These are phyloP conservation scores for Neonectria punicea DNA, from an alignment of 2,329 filamentous ascomycete genomes.

Conservation along the genomic window DNA sequence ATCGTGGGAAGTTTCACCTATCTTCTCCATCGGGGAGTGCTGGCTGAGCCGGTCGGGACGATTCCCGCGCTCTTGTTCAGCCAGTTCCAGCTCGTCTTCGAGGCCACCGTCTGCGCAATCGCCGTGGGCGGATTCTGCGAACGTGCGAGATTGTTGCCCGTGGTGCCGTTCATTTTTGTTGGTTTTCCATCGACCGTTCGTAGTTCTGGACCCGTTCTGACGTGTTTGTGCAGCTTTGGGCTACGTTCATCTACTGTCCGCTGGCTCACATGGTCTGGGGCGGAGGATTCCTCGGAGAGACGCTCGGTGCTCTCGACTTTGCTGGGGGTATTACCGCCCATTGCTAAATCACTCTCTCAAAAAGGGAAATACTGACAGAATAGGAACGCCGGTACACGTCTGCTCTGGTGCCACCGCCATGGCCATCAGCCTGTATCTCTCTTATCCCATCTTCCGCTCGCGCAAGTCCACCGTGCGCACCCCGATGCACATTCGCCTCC, in stretches of 20 bases:
- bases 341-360: neutral
- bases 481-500: conserved; percentile 25
- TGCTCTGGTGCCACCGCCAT: conserved; percentile 30
- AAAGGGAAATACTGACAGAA: neutral
- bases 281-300: conserved; percentile 29
- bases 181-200: neutral
- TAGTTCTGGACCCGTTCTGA: neutral
- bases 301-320: conserved; percentile 28
- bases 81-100: conserved; percentile 33
- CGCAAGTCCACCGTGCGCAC: conserved; percentile 20
- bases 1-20: conserved; percentile 22
- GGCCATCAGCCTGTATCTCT: conserved; percentile 30
- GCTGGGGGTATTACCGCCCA: conserved; percentile 22
- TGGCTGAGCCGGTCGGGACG: conserved; percentile 27
- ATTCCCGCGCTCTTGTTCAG: conserved; percentile 32
- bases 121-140: conserved; percentile 29
- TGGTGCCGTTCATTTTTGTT: conserved; percentile 31
- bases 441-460: conserved; percentile 31
- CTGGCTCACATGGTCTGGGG: conserved; percentile 34
- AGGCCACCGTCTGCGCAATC: conserved; percentile 31
- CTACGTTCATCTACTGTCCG: conserved; percentile 33
- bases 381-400: conserved; percentile 30
- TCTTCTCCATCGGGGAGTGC: conserved; percentile 29
- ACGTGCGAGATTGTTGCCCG: conserved; percentile 26
- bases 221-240: neutral